phyloP scores from a whole-genome alignment of 139 green algal genomes.

The Chlorella ohadii region DNA sequence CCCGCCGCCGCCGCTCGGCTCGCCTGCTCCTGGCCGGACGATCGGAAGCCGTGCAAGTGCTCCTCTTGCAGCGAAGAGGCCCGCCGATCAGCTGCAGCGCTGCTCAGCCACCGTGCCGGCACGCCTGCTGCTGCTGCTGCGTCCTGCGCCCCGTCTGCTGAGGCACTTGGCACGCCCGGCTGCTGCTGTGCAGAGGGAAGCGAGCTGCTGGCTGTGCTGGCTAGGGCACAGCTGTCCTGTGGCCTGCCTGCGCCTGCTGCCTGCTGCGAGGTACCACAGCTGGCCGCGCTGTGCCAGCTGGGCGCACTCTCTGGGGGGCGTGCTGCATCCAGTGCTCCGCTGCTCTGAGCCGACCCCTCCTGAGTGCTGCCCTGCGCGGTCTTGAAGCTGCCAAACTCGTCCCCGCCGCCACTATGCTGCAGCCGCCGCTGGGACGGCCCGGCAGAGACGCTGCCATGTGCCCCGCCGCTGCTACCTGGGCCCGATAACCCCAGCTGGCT shows the following conservation, averaged over 20 bases:
- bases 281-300: not conserved
- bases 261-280: not conserved
- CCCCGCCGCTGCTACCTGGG: not conserved
- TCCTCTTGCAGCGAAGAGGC: conserved; percentile 1
- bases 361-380: not conserved
- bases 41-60: not conserved
- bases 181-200: not conserved
- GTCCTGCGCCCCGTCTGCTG: not conserved
- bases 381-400: conserved; percentile 28
- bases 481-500: not conserved
- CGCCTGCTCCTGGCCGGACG: not conserved
- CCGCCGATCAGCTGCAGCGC: not conserved
- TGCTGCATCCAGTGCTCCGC: too few species aligned
- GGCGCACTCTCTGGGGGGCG: not conserved
- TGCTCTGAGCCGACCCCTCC: not conserved
- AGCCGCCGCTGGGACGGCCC: not conserved
- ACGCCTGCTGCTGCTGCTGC: not conserved
- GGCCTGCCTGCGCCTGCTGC: not conserved
- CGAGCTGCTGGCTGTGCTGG: not conserved
- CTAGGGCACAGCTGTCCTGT: not conserved
- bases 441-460: not conserved
- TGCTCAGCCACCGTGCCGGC: not conserved
- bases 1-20: too few species aligned
- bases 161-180: not conserved
- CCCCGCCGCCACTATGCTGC: not conserved